Evolutionary conservation across 163 green algal species (phyloP).

Genomic region (Scenedesmus sp.): DNA sequence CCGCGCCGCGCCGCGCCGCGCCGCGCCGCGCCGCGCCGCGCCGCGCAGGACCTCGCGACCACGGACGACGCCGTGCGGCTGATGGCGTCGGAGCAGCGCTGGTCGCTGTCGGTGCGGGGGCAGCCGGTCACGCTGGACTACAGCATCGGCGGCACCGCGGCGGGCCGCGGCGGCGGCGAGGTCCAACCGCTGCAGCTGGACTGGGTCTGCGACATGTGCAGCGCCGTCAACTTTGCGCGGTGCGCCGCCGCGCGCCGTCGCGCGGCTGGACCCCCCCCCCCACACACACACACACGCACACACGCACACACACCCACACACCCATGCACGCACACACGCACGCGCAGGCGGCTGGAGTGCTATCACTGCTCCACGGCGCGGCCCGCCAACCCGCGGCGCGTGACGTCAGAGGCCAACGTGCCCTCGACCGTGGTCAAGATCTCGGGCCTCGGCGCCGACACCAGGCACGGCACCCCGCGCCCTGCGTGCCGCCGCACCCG

Average conservation of each 20-base stretch:
- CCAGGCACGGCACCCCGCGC: too few relatives aligned
- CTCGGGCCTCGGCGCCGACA: slow-evolving; percentile 51
- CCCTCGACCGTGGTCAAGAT: slow-evolving; percentile 69
- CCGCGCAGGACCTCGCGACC: slow-evolving; percentile 55
- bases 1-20: neutral
- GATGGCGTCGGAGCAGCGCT: slow-evolving; percentile 51
- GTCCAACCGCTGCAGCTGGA: slow-evolving; percentile 20
- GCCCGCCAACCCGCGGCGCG: slow-evolving; percentile 45
- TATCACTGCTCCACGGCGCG: slow-evolving; percentile 67
- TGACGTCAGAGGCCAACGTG: slow-evolving; percentile 44
- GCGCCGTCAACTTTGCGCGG: slow-evolving; percentile 70
- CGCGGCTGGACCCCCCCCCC: neutral
- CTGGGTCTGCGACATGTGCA: slow-evolving; percentile 73
- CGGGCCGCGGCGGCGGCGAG: neutral
- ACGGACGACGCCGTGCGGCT: slow-evolving; percentile 47
- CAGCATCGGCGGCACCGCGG: slow-evolving; percentile 19
- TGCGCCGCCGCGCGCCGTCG: slow-evolving; percentile 19
- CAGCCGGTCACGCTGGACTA: slow-evolving; percentile 55
- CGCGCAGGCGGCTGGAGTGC: slow-evolving; percentile 63
- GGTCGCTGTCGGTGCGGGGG: slow-evolving; percentile 4
- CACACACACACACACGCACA: neutral
- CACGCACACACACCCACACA: neutral
- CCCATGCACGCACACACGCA: neutral
- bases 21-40: too few relatives aligned
- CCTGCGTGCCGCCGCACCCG: slow-evolving; percentile 9